Conservation (phyloP, 176 grass and related monocot genomes). For the Hordeum marinum region DNA sequence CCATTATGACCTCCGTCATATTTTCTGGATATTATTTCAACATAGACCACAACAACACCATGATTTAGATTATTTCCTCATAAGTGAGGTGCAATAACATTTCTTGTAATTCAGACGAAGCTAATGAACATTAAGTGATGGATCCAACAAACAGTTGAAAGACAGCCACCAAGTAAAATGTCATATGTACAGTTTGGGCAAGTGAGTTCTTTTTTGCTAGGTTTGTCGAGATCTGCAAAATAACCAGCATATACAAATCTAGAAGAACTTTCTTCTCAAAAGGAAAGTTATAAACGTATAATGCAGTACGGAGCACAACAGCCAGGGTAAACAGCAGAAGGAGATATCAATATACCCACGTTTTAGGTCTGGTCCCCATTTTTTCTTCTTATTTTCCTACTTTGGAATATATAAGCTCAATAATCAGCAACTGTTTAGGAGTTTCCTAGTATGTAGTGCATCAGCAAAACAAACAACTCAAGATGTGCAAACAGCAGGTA, state of each 20-base stretch:
- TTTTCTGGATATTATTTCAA: not conserved
- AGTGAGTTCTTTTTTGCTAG: not conserved
- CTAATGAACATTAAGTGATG: not conserved
- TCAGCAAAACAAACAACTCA: not conserved
- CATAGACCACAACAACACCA: not conserved
- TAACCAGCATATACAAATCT: not conserved
- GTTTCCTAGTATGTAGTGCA: not conserved
- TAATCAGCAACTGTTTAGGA: not conserved
- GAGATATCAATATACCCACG: not conserved
- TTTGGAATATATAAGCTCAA: not conserved
- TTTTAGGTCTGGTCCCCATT: not conserved
- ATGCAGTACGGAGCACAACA: not conserved
- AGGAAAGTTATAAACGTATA: not conserved
- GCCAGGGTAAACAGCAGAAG: not conserved
- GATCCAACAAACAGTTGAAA: not conserved
- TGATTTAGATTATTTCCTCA: not conserved
- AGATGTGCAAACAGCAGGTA: not conserved
- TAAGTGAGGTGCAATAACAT: not conserved
- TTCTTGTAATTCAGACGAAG: slow-evolving; percentile 1
- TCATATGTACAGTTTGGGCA: not conserved
- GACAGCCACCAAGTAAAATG: not conserved
- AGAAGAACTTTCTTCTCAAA: not conserved
- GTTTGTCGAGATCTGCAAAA: not conserved
- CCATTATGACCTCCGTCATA: not conserved
- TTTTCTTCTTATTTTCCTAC: not conserved